Percentiles rank a stretch among this genome's conserved stretches.
Evolutionary conservation across 2,329 filamentous ascomycete genomes (phyloP).

Genomic region (Exophiala phaeomuriformis): DNA sequence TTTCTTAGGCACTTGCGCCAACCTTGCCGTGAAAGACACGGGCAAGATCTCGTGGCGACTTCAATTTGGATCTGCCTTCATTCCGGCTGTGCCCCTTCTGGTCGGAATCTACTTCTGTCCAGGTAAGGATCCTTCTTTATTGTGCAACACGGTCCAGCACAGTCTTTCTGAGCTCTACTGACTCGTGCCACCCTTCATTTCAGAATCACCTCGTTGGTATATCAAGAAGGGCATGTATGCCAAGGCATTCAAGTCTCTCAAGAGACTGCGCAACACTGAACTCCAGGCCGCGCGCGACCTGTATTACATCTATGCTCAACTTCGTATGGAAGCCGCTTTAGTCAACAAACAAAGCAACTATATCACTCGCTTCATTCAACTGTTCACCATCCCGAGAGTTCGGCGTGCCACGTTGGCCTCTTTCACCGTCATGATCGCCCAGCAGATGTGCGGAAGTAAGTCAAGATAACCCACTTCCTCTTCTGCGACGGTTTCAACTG

Average conservation of each 20-base stretch:
- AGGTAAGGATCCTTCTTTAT: conserved; percentile 32
- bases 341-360: conserved; percentile 36
- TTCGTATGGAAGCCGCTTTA: conserved; percentile 26
- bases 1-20: conserved; percentile 59
- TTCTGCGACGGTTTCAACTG: background rate
- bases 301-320: conserved; percentile 36
- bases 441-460: conserved; percentile 33
- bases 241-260: conserved; percentile 30
- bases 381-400: conserved; percentile 43
- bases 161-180: background rate
- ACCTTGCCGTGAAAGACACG: conserved; percentile 55
- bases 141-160: background rate
- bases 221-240: conserved; percentile 29
- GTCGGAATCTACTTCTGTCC: conserved; percentile 55
- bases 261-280: conserved; percentile 28
- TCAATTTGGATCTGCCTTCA: conserved; percentile 57
- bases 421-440: conserved; percentile 31
- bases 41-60: conserved; percentile 57
- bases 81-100: conserved; percentile 56
- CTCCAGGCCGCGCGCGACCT: conserved; percentile 30
- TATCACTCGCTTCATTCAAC: conserved; percentile 41
- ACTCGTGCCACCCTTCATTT: background rate
- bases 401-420: conserved; percentile 37
- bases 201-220: conserved; percentile 30
- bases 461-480: conserved; percentile 2